Percentiles rank a stretch among this genome's conserved stretches.
Conservation (phyloP, 495 filamentous ascomycete genomes). For the Neurospora africana region DNA sequence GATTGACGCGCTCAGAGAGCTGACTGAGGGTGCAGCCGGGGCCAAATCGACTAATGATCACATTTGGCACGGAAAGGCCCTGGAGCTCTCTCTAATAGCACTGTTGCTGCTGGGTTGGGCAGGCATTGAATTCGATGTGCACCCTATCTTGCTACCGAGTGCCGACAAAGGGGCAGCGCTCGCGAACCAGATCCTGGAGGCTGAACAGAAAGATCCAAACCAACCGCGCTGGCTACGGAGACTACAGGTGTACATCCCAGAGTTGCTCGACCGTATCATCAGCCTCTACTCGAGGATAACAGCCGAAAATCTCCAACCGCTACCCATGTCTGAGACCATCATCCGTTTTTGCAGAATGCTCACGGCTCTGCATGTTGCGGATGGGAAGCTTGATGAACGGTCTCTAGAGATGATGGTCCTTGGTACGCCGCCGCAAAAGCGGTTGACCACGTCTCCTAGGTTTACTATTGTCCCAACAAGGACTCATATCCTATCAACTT, state of each 20-base stretch:
- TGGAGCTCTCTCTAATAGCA: slow-evolving; percentile 75
- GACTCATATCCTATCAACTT: slow-evolving; percentile 55
- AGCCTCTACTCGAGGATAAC: slow-evolving; percentile 74
- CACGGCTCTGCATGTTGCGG: slow-evolving; percentile 55
- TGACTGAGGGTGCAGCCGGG: slow-evolving; percentile 65
- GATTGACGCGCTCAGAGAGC: slow-evolving; percentile 79
- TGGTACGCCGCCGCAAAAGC: slow-evolving; percentile 22
- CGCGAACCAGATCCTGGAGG: slow-evolving; percentile 36
- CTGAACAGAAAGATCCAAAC: slow-evolving; percentile 28
- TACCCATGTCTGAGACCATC: slow-evolving; percentile 71
- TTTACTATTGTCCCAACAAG: slow-evolving; percentile 44
- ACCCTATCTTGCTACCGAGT: slow-evolving; percentile 36
- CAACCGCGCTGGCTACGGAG: slow-evolving; percentile 35
- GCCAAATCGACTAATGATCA: slow-evolving; percentile 79
- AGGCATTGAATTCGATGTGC: slow-evolving; percentile 77
- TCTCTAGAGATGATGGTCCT: slow-evolving; percentile 57
- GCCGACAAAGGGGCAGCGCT: slow-evolving; percentile 35
- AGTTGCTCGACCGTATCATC: slow-evolving; percentile 68
- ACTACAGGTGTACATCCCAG: slow-evolving; percentile 33
- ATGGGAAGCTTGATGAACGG: slow-evolving; percentile 56
- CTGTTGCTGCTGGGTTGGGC: slow-evolving; percentile 78
- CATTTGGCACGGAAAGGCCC: slow-evolving; percentile 91
- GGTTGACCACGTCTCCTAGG: slow-evolving; percentile 31
- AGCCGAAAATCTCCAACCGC: slow-evolving; percentile 68
- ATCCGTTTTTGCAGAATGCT: slow-evolving; percentile 71